Evolutionary conservation across 257 asterid genomes (phyloP).

Genomic region (Perilla frutescens): DNA sequence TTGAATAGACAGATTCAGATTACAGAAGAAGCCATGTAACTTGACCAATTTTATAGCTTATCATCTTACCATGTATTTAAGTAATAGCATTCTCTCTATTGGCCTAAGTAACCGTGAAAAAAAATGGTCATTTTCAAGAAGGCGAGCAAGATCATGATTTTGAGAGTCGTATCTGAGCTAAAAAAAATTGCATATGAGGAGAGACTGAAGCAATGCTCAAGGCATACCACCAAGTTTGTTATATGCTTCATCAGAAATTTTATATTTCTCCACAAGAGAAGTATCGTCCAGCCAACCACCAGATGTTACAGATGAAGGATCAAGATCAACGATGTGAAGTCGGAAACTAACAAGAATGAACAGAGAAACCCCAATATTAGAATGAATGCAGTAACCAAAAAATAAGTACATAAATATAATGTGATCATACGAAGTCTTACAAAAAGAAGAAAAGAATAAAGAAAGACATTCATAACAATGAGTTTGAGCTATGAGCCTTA

Average conservation of each 20-base stretch:
- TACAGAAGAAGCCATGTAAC: slow-evolving; percentile 11
- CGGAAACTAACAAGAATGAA: slow-evolving; percentile 59
- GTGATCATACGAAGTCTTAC: slow-evolving; percentile 6
- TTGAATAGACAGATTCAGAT: slow-evolving; percentile 13
- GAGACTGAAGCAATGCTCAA: neutral
- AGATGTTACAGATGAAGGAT: slow-evolving; percentile 90
- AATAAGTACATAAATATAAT: neutral
- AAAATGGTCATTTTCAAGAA: slow-evolving; percentile 14
- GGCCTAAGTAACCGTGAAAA: neutral
- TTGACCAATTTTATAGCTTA: slow-evolving; percentile 2
- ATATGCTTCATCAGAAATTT: slow-evolving; percentile 92
- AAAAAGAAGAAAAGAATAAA: neutral
- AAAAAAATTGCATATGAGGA: neutral
- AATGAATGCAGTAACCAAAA: slow-evolving; percentile 9
- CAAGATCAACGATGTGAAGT: slow-evolving; percentile 82
- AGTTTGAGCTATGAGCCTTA: neutral
- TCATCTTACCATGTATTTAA: neutral
- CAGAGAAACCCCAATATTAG: slow-evolving; percentile 23
- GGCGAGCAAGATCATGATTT: slow-evolving; percentile 20
- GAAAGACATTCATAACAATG: slow-evolving; percentile 1
- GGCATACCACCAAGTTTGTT: slow-evolving; percentile 76
- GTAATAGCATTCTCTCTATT: neutral
- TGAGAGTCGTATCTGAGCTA: slow-evolving; percentile 17
- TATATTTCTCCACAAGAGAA: slow-evolving; percentile 94
- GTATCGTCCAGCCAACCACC: slow-evolving; percentile 99